Evolutionary conservation across 202 grass and related monocot genomes (phyloP), one percentile per base, ranked within the genome.

Genomic region (Panicum virgatum): DNA sequence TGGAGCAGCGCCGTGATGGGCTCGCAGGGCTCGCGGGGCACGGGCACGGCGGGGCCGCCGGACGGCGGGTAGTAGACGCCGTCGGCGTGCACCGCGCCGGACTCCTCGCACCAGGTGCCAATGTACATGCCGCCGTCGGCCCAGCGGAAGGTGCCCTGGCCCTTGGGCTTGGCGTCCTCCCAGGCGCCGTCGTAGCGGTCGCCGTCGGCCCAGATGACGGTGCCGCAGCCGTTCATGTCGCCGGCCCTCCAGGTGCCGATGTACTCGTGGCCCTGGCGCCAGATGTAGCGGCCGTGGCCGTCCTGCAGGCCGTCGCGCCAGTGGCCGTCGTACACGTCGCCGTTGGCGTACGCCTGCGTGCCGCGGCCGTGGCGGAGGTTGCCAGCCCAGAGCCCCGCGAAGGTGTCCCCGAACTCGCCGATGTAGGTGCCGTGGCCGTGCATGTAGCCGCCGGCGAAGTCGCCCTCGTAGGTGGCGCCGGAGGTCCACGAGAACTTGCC

Each of bases 401-500:
- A 92, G 5, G 90, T 92, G 76, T 92, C 90, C 1, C 86, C 86
- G 58, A 75, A 68, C 36, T 80, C 82, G 75, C 90, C 82, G 5
- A 85, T 89, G 70, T 92, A 92, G 6, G 66, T 69, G 66, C 66
- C 66, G 22, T 69, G 66, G 3, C 66, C 66, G 40, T 69, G 66
- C 66, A 69, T 69, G 66, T 86, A 89, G 8, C 90, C 86, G 23
- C 71, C 73, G 27, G 43, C 69, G 46, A 92, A 72, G 38, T 84
- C 90, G 14, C 93, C 93, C 79, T 93, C 90, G 78, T 96, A 96
- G 36, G 86, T 93, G n/a, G 93, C 90, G 29, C 93, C 93, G 0
- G 88, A 96, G 12, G 93, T 74, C 93, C 93, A 96, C 5, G 88
- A 90, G 80, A 96, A 90, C 83, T 96, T 96, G 45, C 93, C 93